A percentile compares a stretch with the other conserved stretches of the same genome.
Evolutionary conservation across 306 rosid species (phyloP).

Genomic region (Astragalus glycyphyllos): DNA sequence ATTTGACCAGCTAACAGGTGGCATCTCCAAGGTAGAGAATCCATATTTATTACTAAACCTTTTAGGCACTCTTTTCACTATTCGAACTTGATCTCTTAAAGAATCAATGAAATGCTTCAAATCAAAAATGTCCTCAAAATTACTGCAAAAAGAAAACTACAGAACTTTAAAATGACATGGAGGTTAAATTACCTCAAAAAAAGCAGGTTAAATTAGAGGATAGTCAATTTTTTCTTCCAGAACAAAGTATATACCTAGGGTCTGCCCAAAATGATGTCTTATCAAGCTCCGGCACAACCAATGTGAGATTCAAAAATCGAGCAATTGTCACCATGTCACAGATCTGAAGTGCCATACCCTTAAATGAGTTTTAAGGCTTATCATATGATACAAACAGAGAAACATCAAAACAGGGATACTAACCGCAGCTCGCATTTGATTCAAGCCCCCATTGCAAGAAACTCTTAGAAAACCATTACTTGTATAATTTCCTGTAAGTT

Average conservation of each 20-base stretch:
- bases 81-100: constrained; percentile 88
- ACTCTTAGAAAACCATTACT: constrained; percentile 98
- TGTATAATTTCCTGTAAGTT: constrained; percentile 75
- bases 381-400: constrained; percentile 21
- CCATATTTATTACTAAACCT: constrained; percentile 69
- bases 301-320: constrained; percentile 88
- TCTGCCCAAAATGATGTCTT: constrained; percentile 98
- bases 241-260: constrained; percentile 69
- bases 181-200: no score
- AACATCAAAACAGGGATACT: constrained; percentile 46
- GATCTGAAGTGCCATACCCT: constrained; percentile 65
- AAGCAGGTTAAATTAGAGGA: constrained; percentile 34
- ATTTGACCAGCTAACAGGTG: constrained; percentile 98
- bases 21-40: constrained; percentile 64
- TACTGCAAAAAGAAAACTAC: constrained; percentile 62
- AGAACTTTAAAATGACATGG: constrained; percentile 44
- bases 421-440: constrained; percentile 99
- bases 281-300: constrained; percentile 98
- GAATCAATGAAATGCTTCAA: constrained; percentile 88
- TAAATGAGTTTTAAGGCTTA: constrained; percentile 43
- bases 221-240: constrained; percentile 31
- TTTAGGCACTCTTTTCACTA: constrained; percentile 90
- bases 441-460: constrained; percentile 98
- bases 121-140: constrained; percentile 93
- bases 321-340: constrained; percentile 99